These are phyloP conservation scores for Aspergillus wentii DNA, from an alignment of 495 filamentous ascomycete species.

Conservation along the genomic window DNA sequence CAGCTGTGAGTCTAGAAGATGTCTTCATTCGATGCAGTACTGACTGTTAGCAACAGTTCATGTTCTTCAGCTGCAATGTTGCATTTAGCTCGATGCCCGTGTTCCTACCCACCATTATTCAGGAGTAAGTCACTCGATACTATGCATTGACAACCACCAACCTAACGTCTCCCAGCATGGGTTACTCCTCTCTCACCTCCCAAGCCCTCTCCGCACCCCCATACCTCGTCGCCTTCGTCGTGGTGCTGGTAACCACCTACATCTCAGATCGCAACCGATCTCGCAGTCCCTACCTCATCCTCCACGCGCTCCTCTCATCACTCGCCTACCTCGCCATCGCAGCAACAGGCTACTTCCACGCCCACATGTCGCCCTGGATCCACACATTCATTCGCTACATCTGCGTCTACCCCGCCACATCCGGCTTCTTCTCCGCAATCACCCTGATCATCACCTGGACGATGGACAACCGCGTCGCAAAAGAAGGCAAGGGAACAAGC, in stretches of 20 bases:
- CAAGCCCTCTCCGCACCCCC: slow-evolving; percentile 56
- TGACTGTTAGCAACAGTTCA: slow-evolving; percentile 25
- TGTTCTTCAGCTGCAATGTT: slow-evolving; percentile 58
- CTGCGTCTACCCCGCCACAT: slow-evolving; percentile 51
- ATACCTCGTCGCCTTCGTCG: slow-evolving; percentile 49
- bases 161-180: slow-evolving; percentile 30
- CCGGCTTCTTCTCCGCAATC: slow-evolving; percentile 58
- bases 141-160: background rate
- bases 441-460: slow-evolving; percentile 63
- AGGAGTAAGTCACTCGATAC: slow-evolving; percentile 35
- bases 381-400: slow-evolving; percentile 47
- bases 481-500: slow-evolving; percentile 52
- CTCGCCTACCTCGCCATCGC: slow-evolving; percentile 57
- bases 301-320: slow-evolving; percentile 51
- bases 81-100: slow-evolving; percentile 56
- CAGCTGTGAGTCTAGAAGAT: slow-evolving; percentile 56
- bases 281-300: slow-evolving; percentile 46
- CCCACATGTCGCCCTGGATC: slow-evolving; percentile 16
- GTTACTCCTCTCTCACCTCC: slow-evolving; percentile 38
- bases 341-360: slow-evolving; percentile 33
- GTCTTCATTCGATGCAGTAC: background rate
- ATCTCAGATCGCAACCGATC: slow-evolving; percentile 44
- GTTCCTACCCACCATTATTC: slow-evolving; percentile 55
- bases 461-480: slow-evolving; percentile 55
- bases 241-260: slow-evolving; percentile 43